phyloP scores from a whole-genome alignment of 306 rosid species.

The Fragaria vesca region DNA sequence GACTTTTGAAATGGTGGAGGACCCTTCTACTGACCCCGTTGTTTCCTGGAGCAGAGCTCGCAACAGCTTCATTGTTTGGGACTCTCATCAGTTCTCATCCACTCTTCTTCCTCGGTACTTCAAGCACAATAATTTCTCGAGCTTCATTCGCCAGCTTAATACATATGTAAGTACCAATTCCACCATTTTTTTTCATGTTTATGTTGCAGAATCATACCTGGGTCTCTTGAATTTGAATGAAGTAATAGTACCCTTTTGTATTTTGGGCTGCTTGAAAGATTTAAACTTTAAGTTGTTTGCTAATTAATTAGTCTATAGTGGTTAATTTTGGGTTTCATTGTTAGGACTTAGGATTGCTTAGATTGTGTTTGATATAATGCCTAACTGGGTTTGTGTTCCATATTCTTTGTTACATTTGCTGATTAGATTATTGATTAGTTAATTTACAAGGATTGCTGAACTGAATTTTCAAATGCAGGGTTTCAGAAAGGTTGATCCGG shows the following conservation, averaged over 20 bases:
- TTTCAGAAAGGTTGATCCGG: constrained; percentile 88
- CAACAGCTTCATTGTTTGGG: constrained; percentile 96
- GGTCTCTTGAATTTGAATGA: not conserved
- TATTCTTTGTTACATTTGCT: not conserved
- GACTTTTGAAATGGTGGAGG: constrained; percentile 92
- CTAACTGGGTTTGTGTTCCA: not conserved
- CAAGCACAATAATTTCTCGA: constrained; percentile 88
- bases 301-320: not conserved
- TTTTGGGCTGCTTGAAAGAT: not conserved
- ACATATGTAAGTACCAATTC: constrained; percentile 65
- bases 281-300: not conserved
- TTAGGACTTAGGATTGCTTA: not conserved
- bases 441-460: not conserved
- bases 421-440: not conserved
- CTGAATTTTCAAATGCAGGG: constrained; percentile 52
- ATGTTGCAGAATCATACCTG: not conserved
- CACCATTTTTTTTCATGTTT: not conserved
- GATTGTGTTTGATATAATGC: not conserved
- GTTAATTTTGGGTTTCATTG: not conserved
- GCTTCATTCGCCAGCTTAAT: constrained; percentile 96
- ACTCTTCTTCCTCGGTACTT: constrained; percentile 85
- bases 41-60: constrained; percentile 89
- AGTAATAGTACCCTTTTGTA: not conserved
- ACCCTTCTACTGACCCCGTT: constrained; percentile 72
- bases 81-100: constrained; percentile 60